Conservation (phyloP, 345 rosid species). For the Mangifera indica region DNA sequence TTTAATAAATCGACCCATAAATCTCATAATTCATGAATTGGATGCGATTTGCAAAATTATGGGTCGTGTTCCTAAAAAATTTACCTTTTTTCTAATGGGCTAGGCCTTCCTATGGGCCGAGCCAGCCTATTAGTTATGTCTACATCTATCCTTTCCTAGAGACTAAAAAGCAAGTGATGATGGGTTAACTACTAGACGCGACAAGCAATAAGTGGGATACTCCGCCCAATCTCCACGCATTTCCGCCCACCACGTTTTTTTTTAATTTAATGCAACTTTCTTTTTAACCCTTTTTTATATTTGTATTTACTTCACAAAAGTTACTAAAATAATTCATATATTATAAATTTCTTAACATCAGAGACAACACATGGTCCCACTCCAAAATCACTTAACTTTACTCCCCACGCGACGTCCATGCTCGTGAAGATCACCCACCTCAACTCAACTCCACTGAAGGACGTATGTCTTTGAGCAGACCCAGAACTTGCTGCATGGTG, state of each 20-base stretch:
- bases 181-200: slow-evolving; percentile 13
- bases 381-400: neutral
- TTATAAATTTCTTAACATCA: neutral
- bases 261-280: neutral
- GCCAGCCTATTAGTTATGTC: too few relatives aligned
- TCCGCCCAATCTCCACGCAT: slow-evolving; percentile 3
- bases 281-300: neutral
- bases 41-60: too few relatives aligned
- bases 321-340: neutral
- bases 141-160: too few relatives aligned
- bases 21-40: too few relatives aligned
- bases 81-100: too few relatives aligned
- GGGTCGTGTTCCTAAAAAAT: too few relatives aligned
- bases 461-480: slow-evolving; percentile 76
- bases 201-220: slow-evolving; percentile 45
- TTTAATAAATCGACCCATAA: too few relatives aligned
- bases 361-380: slow-evolving; percentile 9
- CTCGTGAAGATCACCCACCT: neutral
- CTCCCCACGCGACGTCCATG: neutral
- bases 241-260: neutral
- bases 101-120: too few relatives aligned
- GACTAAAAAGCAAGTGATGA: neutral
- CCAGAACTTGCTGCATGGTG: slow-evolving; percentile 89
- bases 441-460: slow-evolving; percentile 20
- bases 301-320: slow-evolving; percentile 15